Evolutionary conservation across 441 rosid genomes (phyloP).

Genomic region (Daphne laureola): DNA sequence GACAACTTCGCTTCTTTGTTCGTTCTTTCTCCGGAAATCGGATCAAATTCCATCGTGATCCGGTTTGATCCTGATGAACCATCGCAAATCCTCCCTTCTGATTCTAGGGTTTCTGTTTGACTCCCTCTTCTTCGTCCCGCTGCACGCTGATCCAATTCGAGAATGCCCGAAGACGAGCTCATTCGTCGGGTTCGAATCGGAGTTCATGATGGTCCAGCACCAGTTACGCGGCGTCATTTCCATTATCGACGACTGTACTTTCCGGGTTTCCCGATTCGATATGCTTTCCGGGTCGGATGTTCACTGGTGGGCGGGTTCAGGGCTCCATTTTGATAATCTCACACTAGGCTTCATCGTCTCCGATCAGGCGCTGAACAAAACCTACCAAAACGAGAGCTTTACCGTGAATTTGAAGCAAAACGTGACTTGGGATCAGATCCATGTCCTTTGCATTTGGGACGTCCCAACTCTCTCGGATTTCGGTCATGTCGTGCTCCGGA

Average conservation of each 20-base stretch:
- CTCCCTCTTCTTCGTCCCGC: slow-evolving; percentile 18
- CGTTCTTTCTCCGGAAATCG: slow-evolving; percentile 3
- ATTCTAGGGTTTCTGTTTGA: slow-evolving; percentile 32
- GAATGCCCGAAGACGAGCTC: slow-evolving; percentile 51
- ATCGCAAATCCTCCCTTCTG: slow-evolving; percentile 24
- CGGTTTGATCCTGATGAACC: slow-evolving; percentile 33
- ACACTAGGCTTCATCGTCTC: slow-evolving; percentile 69
- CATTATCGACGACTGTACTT: slow-evolving; percentile 76
- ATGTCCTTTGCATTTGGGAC: slow-evolving; percentile 70
- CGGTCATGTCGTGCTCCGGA: slow-evolving; percentile 62
- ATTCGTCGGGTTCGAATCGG: slow-evolving; percentile 48
- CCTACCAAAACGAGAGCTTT: slow-evolving; percentile 60
- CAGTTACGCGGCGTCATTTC: slow-evolving; percentile 70
- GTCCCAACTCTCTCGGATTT: slow-evolving; percentile 60
- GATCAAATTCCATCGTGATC: slow-evolving; percentile 22
- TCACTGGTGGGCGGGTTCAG: slow-evolving; percentile 73
- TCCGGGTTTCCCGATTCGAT: slow-evolving; percentile 68
- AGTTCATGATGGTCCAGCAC: slow-evolving; percentile 78
- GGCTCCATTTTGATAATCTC: slow-evolving; percentile 45
- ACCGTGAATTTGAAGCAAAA: slow-evolving; percentile 37
- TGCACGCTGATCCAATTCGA: slow-evolving; percentile 38
- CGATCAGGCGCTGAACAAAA: slow-evolving; percentile 57
- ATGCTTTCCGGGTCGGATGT: slow-evolving; percentile 76
- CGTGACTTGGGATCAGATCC: slow-evolving; percentile 61
- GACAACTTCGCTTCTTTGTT: background rate